A percentile compares a stretch with the other conserved stretches of the same genome.
Evolutionary conservation across 495 filamentous ascomycete genomes (phyloP).

Genomic region (Bathelium albidoporum): DNA sequence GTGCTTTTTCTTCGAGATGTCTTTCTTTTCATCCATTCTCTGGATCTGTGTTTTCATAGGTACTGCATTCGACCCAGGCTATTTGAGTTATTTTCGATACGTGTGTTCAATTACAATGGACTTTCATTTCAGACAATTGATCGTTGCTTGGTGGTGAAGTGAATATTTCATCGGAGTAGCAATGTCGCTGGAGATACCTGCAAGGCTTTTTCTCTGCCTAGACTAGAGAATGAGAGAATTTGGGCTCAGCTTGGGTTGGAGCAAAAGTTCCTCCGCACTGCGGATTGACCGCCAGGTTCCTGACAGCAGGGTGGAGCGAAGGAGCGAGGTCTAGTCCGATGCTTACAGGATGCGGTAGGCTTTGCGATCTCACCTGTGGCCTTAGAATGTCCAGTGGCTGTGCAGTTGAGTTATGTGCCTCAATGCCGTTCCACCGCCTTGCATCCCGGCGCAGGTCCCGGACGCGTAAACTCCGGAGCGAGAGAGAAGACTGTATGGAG

Average conservation of each 20-base stretch:
- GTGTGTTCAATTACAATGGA: neutral
- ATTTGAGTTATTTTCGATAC: neutral
- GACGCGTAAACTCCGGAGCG: too few relatives aligned
- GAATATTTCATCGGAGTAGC: too few relatives aligned
- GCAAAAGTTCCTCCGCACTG: too few relatives aligned
- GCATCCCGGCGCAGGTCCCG: too few relatives aligned
- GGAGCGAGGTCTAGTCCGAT: neutral
- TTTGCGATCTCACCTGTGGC: neutral
- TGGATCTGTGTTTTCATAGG: neutral
- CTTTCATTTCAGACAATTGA: neutral
- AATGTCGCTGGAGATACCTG: too few relatives aligned
- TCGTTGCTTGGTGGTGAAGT: neutral
- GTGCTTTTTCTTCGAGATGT: neutral
- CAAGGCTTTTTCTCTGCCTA: too few relatives aligned
- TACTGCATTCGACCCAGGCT: neutral
- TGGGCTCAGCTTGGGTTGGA: too few relatives aligned
- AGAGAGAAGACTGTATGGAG: too few relatives aligned
- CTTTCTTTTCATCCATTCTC: neutral
- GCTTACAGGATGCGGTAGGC: neutral
- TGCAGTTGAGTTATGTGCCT: neutral
- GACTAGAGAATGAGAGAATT: too few relatives aligned
- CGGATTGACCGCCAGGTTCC: too few relatives aligned
- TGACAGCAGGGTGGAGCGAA: too few relatives aligned
- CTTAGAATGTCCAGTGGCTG: neutral
- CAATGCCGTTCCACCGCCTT: too few relatives aligned